These are phyloP conservation scores for Sparassis latifolia DNA, from an alignment of 1,284 basidiomycete genomes.

Conservation along the genomic window DNA sequence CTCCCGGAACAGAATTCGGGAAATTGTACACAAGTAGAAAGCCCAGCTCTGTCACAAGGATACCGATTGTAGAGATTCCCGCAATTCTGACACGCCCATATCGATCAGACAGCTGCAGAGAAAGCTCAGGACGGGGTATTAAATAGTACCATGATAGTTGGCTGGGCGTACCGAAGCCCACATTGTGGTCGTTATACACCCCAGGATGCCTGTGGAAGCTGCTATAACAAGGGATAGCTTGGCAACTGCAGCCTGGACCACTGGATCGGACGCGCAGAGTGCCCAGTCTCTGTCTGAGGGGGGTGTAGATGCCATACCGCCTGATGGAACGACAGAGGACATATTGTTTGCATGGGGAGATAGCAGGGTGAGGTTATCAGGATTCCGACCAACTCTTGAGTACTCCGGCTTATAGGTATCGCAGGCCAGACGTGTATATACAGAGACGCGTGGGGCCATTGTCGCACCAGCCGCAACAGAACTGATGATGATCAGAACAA, in stretches of 20 bases:
- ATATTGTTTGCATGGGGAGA: not conserved
- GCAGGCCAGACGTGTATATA: slow-evolving; percentile 26
- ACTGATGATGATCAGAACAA: slow-evolving; percentile 45
- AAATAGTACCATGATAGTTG: not conserved
- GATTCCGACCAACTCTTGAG: slow-evolving; percentile 6
- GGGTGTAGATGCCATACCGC: not conserved
- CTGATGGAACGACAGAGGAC: not conserved
- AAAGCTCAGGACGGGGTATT: not conserved
- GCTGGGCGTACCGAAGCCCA: slow-evolving; percentile 66
- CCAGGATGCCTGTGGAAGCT: slow-evolving; percentile 64
- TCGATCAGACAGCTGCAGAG: slow-evolving; percentile 65
- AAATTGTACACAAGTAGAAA: slow-evolving; percentile 64
- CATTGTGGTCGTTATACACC: slow-evolving; percentile 74
- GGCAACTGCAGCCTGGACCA: slow-evolving; percentile 68
- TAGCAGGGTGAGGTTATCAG: not conserved
- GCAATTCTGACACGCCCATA: slow-evolving; percentile 68
- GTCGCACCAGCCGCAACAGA: slow-evolving; percentile 48
- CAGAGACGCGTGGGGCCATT: slow-evolving; percentile 58
- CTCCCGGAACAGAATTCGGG: slow-evolving; percentile 60
- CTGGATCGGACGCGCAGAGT: slow-evolving; percentile 63
- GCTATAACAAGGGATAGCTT: slow-evolving; percentile 48
- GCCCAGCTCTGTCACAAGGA: slow-evolving; percentile 58
- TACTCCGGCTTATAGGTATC: slow-evolving; percentile 19
- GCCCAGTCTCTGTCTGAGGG: slow-evolving; percentile 16
- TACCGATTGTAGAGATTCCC: slow-evolving; percentile 54